Percentiles rank a stretch among this genome's conserved stretches.
Conservation (phyloP, 163 green algal genomes). For the Prototheca cutis region DNA sequence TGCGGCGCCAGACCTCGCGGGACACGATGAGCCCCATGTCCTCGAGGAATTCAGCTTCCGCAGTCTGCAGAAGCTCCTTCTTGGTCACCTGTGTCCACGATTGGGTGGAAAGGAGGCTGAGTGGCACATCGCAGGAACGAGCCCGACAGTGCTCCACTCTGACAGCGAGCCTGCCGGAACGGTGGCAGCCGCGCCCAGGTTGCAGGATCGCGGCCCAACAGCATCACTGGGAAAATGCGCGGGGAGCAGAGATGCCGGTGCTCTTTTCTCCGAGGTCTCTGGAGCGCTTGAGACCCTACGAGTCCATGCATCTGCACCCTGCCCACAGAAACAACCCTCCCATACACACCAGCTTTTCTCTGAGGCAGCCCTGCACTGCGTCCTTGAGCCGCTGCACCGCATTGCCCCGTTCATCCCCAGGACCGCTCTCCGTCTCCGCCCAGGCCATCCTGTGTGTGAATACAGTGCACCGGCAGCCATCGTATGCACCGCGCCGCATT, state of each 20-base stretch:
- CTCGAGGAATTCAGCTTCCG: conserved; percentile 42
- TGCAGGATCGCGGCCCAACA: no score
- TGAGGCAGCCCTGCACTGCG: conserved; percentile 1
- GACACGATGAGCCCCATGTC: conserved; percentile 28
- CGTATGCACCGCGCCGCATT: background rate
- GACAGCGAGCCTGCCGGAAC: no score
- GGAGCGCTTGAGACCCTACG: no score
- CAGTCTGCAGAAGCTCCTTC: conserved; percentile 27
- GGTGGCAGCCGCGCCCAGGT: no score
- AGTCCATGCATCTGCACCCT: no score
- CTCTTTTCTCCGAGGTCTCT: no score
- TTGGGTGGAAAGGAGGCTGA: no score
- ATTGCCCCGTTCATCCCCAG: conserved; percentile 4
- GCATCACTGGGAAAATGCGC: no score
- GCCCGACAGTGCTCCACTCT: no score
- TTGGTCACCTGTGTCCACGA: conserved; percentile 18
- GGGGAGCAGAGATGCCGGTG: no score
- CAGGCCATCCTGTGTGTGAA: conserved; percentile 11
- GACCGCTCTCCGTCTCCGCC: conserved; percentile 19
- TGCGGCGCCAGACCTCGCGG: conserved; percentile 18
- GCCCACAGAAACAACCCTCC: no score
- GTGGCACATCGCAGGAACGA: no score
- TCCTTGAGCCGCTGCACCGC: background rate
- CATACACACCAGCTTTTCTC: conserved; percentile 14
- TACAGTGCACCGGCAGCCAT: background rate